Base-by-base conservation (phyloP, 1,284 basidiomycete genomes). In the Rhodotorula sp. region DNA sequence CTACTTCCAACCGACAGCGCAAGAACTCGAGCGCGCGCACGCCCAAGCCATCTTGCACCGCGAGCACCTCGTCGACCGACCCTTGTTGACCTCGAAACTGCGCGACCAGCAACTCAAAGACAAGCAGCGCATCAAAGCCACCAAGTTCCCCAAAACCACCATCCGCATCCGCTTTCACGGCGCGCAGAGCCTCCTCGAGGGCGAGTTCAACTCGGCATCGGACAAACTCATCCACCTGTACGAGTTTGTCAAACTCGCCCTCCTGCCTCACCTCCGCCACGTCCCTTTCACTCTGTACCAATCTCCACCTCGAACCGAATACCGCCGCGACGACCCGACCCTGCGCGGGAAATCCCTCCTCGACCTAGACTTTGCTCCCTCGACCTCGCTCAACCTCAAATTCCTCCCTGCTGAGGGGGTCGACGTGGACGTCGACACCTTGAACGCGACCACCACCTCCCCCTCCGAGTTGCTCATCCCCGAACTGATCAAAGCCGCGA, bases 281-380 rank as follows among this genome's bases (percentile, higher is more conserved):
- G 86, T 87, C 80, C 90, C 90, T 73, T 93, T 93, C 76, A 84
- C 91, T 33, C 83, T 94, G 60, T 95, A 90, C 80, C 90, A 92
- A 72, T 83, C 85, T 2, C 91, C 91, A 18, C 92, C 92, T 0
- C 88, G 87, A 76, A 86, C 88, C 46, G 93, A 95, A 68, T 84
- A 92, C 75, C 89, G 87, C 72, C 88, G 90, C 22, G 89, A 87
- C 6, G 91, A 93, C 77, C 85, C 86, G 12, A 82, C 84, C 62
- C 86, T 91, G 37, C 86, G 86, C 73, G 86, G 89, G 74, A 84
- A 88, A 66, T 85, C 84, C 15, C 83, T 95, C 1, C 81, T 83
- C 0, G 86, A 92, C 63, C 84, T 95, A 15, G 86, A 90, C 29
- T 83, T 95, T 45, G 87, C 91, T 0, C 92, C 93, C 0, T 88